Base-by-base conservation (phyloP, 768 basidiomycete species). In the Naganishia randhawae region DNA sequence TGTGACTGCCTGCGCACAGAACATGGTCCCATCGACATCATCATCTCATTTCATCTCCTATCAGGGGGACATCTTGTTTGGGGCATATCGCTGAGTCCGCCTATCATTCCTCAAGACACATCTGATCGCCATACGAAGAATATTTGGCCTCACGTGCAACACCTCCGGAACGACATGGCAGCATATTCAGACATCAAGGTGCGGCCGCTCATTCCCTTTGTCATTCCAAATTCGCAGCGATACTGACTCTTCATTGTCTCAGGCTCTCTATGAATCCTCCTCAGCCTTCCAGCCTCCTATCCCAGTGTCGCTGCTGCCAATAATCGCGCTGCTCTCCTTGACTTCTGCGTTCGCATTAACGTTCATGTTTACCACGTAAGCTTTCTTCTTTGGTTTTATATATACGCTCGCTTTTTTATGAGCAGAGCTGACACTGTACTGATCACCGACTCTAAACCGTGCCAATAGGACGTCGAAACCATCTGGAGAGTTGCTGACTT, bases 291-390 rank as follows among this genome's bases (percentile, higher is more conserved):
- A 83, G 2, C 91, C 92, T 22, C 78, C 84, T 72, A 78, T 94
- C 63, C 82, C 90, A n/a, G 85, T 87, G 32, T 77, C 81, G 1
- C 76, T 88, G 25, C 83, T 96, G 35, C 89, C 91, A 2, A 86
- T 84, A 76, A 81, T 93, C 73, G 89, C 92, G 10, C 85, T 90
- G 74, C 65, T 88, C 70, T 85, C 90, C 70, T 84, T 95, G 50
- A 75, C 85, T 0, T 81, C 85, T 19, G 92, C 92, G 0, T 94
- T 96, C 76, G 85, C 76, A n/a, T 86, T 94, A 48, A 85, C 89
- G 0, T 95, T 95, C 83, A 92, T 93, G 82, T 91, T 91, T 80
- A 88, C 92, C 69, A 95, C 81, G 81, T 82, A 61, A 69, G 81
- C 75, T 19, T 16, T 33, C 27, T 27, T 45, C 45, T n/a, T 27